Evolutionary conservation across 2,329 filamentous ascomycete species (phyloP).

Genomic region (Phaeosphaeriaceae sp.): DNA sequence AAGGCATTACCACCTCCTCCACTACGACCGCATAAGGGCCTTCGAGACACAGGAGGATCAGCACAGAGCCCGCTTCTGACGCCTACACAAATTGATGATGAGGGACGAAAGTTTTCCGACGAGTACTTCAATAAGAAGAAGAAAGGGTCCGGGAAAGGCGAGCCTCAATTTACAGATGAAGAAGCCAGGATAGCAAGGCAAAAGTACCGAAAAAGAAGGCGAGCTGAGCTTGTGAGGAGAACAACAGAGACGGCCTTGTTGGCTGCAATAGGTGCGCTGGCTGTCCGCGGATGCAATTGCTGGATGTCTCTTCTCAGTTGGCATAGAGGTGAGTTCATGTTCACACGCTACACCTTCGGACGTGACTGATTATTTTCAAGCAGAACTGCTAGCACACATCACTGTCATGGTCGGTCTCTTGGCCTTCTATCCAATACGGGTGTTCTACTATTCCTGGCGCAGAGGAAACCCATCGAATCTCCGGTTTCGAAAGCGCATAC

Average conservation of each 20-base stretch:
- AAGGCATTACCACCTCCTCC: slow-evolving; percentile 84
- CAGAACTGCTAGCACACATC: slow-evolving; percentile 51
- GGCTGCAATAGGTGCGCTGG: slow-evolving; percentile 58
- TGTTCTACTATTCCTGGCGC: slow-evolving; percentile 42
- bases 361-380: slow-evolving; percentile 22
- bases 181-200: slow-evolving; percentile 57
- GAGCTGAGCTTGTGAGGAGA: slow-evolving; percentile 82
- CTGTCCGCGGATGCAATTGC: slow-evolving; percentile 49
- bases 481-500: slow-evolving; percentile 56
- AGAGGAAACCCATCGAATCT: slow-evolving; percentile 29
- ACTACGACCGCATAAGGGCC: slow-evolving; percentile 75
- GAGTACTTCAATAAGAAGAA: slow-evolving; percentile 46
- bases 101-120: slow-evolving; percentile 47
- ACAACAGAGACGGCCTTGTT: slow-evolving; percentile 63
- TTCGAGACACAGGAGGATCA: slow-evolving; percentile 63
- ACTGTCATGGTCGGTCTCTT: slow-evolving; percentile 39
- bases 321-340: slow-evolving; percentile 46
- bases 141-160: slow-evolving; percentile 21
- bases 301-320: slow-evolving; percentile 46
- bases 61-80: slow-evolving; percentile 52
- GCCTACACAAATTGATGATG: slow-evolving; percentile 56
- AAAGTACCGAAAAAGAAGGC: slow-evolving; percentile 83
- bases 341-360: neutral
- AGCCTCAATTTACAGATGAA: slow-evolving; percentile 34
- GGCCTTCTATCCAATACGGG: slow-evolving; percentile 48